Conservation (phyloP, 2,329 filamentous ascomycete species). For the Colletotrichum zoysiae region DNA sequence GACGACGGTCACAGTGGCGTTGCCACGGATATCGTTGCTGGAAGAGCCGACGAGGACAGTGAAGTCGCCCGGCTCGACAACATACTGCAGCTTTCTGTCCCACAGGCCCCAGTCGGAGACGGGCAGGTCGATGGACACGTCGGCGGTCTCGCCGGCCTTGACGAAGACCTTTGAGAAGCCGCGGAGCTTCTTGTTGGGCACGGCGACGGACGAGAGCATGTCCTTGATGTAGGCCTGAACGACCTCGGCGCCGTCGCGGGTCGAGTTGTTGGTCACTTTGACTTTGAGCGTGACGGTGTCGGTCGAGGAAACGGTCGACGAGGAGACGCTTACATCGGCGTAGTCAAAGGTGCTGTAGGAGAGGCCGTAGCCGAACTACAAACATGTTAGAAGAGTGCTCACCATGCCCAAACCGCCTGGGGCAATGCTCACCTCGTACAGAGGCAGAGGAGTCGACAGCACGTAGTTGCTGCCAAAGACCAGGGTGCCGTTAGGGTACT, state of each 20-base stretch:
- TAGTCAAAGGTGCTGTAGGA: conserved; percentile 76
- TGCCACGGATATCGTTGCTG: conserved; percentile 67
- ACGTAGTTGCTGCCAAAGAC: conserved; percentile 76
- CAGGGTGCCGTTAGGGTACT: conserved; percentile 69
- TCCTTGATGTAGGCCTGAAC: conserved; percentile 78
- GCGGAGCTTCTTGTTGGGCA: conserved; percentile 74
- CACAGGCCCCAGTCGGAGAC: conserved; percentile 71
- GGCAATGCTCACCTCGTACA: conserved; percentile 59
- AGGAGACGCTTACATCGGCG: conserved; percentile 63
- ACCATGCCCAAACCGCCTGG: neutral
- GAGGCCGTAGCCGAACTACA: conserved; percentile 72
- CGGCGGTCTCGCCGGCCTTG: conserved; percentile 69
- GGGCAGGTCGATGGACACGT: conserved; percentile 62
- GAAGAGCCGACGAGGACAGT: conserved; percentile 71
- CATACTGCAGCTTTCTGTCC: conserved; percentile 75
- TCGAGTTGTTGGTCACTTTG: conserved; percentile 70
- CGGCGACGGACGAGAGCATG: conserved; percentile 70
- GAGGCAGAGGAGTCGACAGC: conserved; percentile 68
- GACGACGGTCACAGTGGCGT: conserved; percentile 66
- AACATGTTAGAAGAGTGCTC: conserved; percentile 44
- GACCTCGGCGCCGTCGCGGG: conserved; percentile 72
- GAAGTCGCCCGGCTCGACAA: conserved; percentile 80
- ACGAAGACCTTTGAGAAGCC: conserved; percentile 76
- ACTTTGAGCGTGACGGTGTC: conserved; percentile 71
- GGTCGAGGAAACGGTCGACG: conserved; percentile 57